Evolutionary conservation across 495 filamentous ascomycete species (phyloP).

Genomic region (Hypoxylon perforatum): DNA sequence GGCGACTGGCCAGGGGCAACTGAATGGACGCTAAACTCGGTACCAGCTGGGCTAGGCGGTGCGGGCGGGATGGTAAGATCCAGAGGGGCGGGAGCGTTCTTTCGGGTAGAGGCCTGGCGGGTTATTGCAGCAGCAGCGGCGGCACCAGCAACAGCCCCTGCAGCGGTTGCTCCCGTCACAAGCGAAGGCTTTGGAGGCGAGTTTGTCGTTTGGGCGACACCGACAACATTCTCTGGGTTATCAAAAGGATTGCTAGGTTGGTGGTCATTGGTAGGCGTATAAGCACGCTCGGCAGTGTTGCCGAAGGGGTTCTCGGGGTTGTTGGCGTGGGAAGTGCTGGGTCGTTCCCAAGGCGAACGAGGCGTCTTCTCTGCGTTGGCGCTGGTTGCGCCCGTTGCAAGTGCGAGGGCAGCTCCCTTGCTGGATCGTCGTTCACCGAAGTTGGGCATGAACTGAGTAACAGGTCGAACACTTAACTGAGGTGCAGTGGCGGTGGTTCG

Average conservation of each 20-base stretch:
- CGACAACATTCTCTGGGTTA: constrained; percentile 44
- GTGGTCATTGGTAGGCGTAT: constrained; percentile 49
- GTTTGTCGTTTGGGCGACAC: constrained; percentile 46
- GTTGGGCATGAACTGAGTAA: constrained; percentile 86
- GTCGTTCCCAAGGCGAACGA: constrained; percentile 49
- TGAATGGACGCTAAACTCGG: constrained; percentile 67
- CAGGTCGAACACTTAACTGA: constrained; percentile 83
- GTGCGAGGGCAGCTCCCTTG: constrained; percentile 57
- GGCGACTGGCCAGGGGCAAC: constrained; percentile 60
- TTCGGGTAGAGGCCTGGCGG: constrained; percentile 59
- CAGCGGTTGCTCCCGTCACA: constrained; percentile 46
- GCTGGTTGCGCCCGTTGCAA: constrained; percentile 54
- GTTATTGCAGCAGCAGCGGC: constrained; percentile 47
- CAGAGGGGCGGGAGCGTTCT: constrained; percentile 55
- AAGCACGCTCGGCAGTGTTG: constrained; percentile 54
- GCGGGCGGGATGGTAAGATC: constrained; percentile 60
- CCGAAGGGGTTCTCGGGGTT: constrained; percentile 63
- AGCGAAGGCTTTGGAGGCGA: constrained; percentile 40
- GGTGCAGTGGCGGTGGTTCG: constrained; percentile 65
- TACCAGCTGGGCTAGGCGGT: constrained; percentile 68
- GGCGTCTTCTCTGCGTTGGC: constrained; percentile 36
- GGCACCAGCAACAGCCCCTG: constrained; percentile 35
- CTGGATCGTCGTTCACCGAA: constrained; percentile 61
- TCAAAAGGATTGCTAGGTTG: constrained; percentile 55
- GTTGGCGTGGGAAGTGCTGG: constrained; percentile 56